Percentiles rank a stretch among this genome's conserved stretches.
These are phyloP conservation scores for Penstemon eatonii DNA, from an alignment of 257 asterid genomes.

Conservation along the genomic window DNA sequence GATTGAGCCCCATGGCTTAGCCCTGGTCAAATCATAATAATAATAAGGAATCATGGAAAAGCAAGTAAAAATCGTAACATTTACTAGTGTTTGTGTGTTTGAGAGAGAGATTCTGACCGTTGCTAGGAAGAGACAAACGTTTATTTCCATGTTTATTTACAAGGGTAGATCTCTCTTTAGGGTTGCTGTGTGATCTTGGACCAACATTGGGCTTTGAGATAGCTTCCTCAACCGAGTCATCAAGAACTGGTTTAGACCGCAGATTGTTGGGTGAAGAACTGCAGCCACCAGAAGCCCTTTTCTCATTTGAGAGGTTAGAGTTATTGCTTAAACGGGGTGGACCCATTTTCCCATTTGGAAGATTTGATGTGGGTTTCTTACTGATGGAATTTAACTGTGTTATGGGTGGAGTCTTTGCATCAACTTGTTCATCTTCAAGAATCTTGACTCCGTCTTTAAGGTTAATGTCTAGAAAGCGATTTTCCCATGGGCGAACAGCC, in stretches of 20 bases:
- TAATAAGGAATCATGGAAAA: slow-evolving; percentile 3
- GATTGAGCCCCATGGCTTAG: slow-evolving; percentile 42
- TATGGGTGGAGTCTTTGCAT: slow-evolving; percentile 34
- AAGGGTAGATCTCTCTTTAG: slow-evolving; percentile 65
- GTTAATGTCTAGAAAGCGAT: slow-evolving; percentile 56
- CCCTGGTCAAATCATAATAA: slow-evolving; percentile 40
- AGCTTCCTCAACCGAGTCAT: slow-evolving; percentile 41
- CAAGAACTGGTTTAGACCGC: slow-evolving; percentile 32
- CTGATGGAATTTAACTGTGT: slow-evolving; percentile 37
- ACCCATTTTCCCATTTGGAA: slow-evolving; percentile 39
- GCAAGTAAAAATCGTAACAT: not conserved
- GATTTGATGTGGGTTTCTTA: slow-evolving; percentile 45
- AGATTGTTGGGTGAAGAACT: slow-evolving; percentile 56
- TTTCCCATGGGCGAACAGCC: slow-evolving; percentile 99
- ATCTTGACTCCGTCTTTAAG: slow-evolving; percentile 56
- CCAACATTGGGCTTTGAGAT: slow-evolving; percentile 42
- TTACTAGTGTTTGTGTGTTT: too few species aligned
- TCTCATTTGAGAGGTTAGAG: slow-evolving; percentile 41
- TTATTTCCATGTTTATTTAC: slow-evolving; percentile 61
- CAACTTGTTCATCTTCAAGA: slow-evolving; percentile 41
- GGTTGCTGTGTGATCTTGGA: slow-evolving; percentile 68
- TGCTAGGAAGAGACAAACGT: slow-evolving; percentile 74
- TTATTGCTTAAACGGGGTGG: slow-evolving; percentile 43
- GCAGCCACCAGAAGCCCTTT: slow-evolving; percentile 48
- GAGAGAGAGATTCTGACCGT: slow-evolving; percentile 42